Base-by-base conservation (phyloP, 169 alveolate species). In the Eimeria zaria region DNA sequence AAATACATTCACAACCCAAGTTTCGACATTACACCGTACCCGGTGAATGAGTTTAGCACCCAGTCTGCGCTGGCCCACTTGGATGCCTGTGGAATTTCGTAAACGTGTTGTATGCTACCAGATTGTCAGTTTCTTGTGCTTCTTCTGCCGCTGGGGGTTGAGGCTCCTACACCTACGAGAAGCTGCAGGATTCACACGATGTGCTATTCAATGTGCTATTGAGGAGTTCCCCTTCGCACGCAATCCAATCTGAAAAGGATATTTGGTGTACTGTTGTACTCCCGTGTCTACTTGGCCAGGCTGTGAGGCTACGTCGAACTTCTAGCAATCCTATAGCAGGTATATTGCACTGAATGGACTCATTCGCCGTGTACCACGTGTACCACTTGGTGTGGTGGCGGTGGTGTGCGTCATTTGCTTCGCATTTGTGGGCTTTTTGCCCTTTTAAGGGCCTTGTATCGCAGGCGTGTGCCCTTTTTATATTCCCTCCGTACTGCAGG, bases 111-210 rank as follows among this genome's bases (percentile, higher is more conserved):
- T 27, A 67, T 67, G 24, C 6, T 22, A 7, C 22, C 46, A 67
- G 78, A 44, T 44, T 30, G 78, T 67, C 78, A 67, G 78, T 67
- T 67, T 67, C 41, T 67, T 67, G 22, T 67, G 78, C 78, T 67
- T 30, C 78, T 67, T 7, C 8, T 24, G 78, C n/a, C n/a, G n/a
- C n/a, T n/a, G n/a, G n/a, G n/a, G 27, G 46, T 30, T 30, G 46
- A 30, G 33, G 6, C 78, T n/a, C 9, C 0, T 67, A 0, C 9
- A 8, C 48, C 27, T 30, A 12, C 46, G 2, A 11, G 46, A 33
- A 33, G 20, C 20, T 30, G 9, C 46, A 9, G 44, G 22, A 67
- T 33, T 33, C 41, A 67, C 27, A 67, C 46, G 22, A 22, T n/a
- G 16, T 67, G 14, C 78, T 9, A 33, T 2, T n/a, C 46, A 12